Evolutionary conservation across 306 rosid species (phyloP).

Genomic region (Begonia fuchsioides): DNA sequence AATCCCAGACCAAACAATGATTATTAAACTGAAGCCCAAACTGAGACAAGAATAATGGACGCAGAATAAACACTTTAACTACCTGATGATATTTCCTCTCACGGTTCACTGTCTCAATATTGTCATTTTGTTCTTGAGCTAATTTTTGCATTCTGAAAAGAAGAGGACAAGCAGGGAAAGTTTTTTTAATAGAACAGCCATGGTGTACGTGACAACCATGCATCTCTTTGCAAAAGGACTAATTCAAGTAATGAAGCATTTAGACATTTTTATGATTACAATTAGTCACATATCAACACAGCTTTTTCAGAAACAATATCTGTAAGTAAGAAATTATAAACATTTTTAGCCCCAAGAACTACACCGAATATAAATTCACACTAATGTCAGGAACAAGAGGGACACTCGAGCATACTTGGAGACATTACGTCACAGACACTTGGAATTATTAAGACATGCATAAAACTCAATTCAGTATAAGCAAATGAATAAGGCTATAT

Average conservation of each 20-base stretch:
- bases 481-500: no score
- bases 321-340: no score
- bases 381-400: background rate
- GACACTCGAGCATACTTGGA: no score
- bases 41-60: background rate
- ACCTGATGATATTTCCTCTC: slow-evolving; percentile 96
- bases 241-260: no score
- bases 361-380: background rate
- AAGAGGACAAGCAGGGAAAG: background rate
- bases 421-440: no score
- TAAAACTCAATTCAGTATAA: no score
- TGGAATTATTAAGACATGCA: no score
- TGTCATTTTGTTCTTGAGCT: slow-evolving; percentile 54
- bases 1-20: slow-evolving; percentile 3
- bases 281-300: no score
- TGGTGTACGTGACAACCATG: background rate
- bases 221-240: background rate
- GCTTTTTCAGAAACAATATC: no score
- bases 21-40: no score
- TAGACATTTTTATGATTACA: no score
- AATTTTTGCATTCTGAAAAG: slow-evolving; percentile 73
- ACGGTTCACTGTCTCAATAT: slow-evolving; percentile 83
- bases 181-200: no score
- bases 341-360: background rate
- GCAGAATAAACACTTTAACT: background rate